Evolutionary conservation across 495 filamentous ascomycete genomes (phyloP).

Genomic region (Penicillium pulvis): DNA sequence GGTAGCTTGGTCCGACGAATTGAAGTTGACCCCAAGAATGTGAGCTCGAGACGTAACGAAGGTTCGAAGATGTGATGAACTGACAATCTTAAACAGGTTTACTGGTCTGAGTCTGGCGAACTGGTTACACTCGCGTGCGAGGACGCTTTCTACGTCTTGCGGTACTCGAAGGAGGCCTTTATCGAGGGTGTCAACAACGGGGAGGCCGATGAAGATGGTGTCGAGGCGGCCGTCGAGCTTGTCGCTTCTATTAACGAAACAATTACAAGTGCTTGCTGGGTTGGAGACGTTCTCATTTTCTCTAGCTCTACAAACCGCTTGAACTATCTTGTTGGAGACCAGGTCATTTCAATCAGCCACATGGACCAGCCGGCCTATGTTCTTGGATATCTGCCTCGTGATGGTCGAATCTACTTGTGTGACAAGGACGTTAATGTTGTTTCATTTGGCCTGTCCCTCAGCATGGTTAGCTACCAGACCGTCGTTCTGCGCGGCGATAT

Average conservation of each 20-base stretch:
- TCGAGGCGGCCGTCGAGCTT: constrained; percentile 95
- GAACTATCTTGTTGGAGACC: constrained; percentile 97
- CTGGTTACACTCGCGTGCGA: constrained; percentile 91
- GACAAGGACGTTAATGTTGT: constrained; percentile 93
- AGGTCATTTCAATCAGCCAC: constrained; percentile 97
- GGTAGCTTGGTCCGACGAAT: constrained; percentile 89
- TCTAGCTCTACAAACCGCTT: constrained; percentile 95
- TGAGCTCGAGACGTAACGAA: constrained; percentile 34
- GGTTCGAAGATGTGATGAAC: constrained; percentile 13
- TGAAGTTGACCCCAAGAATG: constrained; percentile 86
- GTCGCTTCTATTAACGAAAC: constrained; percentile 93
- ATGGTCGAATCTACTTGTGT: constrained; percentile 87
- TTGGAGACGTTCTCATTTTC: constrained; percentile 98
- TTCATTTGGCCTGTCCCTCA: constrained; percentile 87
- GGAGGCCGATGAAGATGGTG: constrained; percentile 89
- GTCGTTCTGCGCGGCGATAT: constrained; percentile 93
- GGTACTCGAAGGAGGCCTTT: constrained; percentile 88
- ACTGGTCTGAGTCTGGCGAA: constrained; percentile 97
- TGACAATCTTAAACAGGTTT: constrained; percentile 59
- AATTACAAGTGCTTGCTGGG: constrained; percentile 95
- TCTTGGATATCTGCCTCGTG: constrained; percentile 91
- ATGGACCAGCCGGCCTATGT: constrained; percentile 95
- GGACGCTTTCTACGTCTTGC: constrained; percentile 91
- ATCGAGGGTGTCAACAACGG: constrained; percentile 77
- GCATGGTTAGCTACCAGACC: constrained; percentile 97